Conservation (phyloP, 331 rosid genomes). For the Cydonia oblonga region DNA sequence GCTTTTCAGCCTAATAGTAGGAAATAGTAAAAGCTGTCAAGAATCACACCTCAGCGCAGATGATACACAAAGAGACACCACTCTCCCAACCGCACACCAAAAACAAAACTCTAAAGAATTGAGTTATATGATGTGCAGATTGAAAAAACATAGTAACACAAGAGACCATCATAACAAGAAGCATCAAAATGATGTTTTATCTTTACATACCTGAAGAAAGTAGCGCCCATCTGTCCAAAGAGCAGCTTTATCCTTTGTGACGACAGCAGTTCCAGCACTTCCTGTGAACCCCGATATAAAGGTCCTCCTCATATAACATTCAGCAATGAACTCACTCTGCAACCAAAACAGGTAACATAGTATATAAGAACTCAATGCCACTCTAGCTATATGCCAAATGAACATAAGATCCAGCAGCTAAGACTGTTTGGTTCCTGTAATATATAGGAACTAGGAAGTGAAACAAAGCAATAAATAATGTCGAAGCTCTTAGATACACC, state of each 20-base stretch:
- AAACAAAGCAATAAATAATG: background rate
- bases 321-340: slow-evolving; percentile 95
- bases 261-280: slow-evolving; percentile 91
- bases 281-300: slow-evolving; percentile 86
- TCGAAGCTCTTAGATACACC: background rate
- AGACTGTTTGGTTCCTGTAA: background rate
- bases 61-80: background rate
- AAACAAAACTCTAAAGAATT: background rate
- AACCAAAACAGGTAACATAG: background rate
- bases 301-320: slow-evolving; percentile 74
- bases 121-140: background rate
- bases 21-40: background rate
- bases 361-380: background rate
- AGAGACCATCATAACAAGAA: background rate
- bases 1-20: slow-evolving; percentile 75
- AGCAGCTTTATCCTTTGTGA: slow-evolving; percentile 84
- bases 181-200: background rate
- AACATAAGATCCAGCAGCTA: background rate
- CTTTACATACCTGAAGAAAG: slow-evolving; percentile 73
- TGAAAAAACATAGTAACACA: background rate
- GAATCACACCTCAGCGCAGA: background rate
- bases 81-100: background rate
- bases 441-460: background rate
- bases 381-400: background rate
- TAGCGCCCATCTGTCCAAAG: slow-evolving; percentile 99